Evolutionary conservation across 169 alveolate species (phyloP).

Genomic region (Eimeria tenella): DNA sequence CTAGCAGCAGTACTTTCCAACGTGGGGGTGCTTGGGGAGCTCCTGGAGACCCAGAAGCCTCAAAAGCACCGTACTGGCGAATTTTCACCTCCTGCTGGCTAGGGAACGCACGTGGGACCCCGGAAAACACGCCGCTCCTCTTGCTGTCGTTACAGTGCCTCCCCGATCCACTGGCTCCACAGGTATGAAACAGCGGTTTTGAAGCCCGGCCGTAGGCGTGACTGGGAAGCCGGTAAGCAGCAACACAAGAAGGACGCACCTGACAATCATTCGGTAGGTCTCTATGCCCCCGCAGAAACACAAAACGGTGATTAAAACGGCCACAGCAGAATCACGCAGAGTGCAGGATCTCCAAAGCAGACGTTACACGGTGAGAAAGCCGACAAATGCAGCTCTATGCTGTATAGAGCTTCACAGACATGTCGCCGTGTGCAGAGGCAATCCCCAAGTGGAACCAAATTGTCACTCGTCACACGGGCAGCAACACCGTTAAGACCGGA

Average conservation of each 20-base stretch:
- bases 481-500: not conserved
- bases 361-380: not conserved
- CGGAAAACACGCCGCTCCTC: no score
- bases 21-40: not conserved
- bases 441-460: not conserved
- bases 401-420: not conserved
- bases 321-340: constrained; percentile 32
- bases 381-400: not conserved
- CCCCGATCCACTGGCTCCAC: not conserved
- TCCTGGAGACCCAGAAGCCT: no score
- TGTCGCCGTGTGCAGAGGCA: no score
- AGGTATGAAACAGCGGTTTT: not conserved
- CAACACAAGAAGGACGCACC: not conserved
- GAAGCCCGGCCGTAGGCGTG: constrained; percentile 72
- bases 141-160: not conserved
- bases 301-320: not conserved
- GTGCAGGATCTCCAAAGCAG: not conserved
- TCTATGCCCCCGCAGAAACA: not conserved
- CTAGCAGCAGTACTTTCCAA: constrained; percentile 77
- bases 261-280: not conserved
- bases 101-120: no score
- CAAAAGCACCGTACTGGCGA: no score
- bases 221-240: constrained; percentile 5
- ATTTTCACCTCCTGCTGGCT: no score
- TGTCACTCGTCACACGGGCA: not conserved